Evolutionary conservation across 2,329 filamentous ascomycete species (phyloP).

Genomic region (Cercospora sp.): DNA sequence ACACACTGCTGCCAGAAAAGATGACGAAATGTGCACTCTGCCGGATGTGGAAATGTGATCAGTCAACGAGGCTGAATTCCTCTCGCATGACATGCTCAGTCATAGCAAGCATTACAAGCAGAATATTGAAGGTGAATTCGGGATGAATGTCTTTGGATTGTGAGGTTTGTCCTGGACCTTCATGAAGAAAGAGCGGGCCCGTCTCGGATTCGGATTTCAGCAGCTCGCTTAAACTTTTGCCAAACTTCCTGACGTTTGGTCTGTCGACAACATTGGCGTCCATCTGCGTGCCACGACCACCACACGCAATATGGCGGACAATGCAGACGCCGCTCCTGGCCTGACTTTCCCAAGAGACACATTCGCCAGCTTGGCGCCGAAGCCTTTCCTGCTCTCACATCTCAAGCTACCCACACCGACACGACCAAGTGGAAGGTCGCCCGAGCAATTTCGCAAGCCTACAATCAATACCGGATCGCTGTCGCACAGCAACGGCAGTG

Average conservation of each 20-base stretch:
- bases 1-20: background rate
- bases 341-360: slow-evolving; percentile 63
- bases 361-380: slow-evolving; percentile 86
- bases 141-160: background rate
- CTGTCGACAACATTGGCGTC: background rate
- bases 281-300: background rate
- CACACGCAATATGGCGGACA: slow-evolving; percentile 2
- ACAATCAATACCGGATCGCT: slow-evolving; percentile 79
- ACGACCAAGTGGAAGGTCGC: slow-evolving; percentile 78
- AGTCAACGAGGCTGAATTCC: background rate
- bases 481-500: slow-evolving; percentile 85
- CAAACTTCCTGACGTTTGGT: background rate
- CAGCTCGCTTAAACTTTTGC: background rate
- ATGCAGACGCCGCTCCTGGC: slow-evolving; percentile 20
- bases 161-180: background rate
- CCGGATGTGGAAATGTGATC: background rate
- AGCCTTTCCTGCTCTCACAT: slow-evolving; percentile 86
- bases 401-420: slow-evolving; percentile 66
- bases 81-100: background rate
- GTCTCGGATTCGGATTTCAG: background rate
- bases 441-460: slow-evolving; percentile 68
- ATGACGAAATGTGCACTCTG: background rate
- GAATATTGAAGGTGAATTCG: background rate
- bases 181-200: background rate
- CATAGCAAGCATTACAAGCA: background rate